Evolutionary conservation across 202 grass and related monocot genomes (phyloP).

Genomic region (Alloteropsis angusta): DNA sequence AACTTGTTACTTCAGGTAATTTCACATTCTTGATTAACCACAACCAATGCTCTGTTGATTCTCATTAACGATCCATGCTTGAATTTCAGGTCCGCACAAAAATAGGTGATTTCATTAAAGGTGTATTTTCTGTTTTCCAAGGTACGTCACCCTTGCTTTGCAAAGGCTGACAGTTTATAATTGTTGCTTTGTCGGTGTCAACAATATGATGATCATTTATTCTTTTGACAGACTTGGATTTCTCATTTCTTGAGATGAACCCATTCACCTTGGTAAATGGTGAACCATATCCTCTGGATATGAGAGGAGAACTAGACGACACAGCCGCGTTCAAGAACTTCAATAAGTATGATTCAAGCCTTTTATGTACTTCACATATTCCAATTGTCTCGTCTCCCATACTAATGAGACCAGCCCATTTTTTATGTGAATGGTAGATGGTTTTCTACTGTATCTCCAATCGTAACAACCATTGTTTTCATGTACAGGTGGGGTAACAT

Average conservation of each 20-base stretch:
- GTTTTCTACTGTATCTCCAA: not conserved
- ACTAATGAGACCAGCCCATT: not conserved
- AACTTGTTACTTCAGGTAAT: not conserved
- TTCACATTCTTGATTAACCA: slow-evolving; percentile 14
- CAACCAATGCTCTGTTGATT: not conserved
- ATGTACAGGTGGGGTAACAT: slow-evolving; percentile 70
- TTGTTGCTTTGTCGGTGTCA: not conserved
- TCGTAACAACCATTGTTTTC: not conserved
- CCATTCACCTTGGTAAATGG: slow-evolving; percentile 89
- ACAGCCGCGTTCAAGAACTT: slow-evolving; percentile 99
- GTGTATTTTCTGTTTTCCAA: slow-evolving; percentile 86
- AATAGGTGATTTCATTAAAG: slow-evolving; percentile 84
- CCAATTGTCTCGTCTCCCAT: not conserved
- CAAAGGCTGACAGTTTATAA: not conserved
- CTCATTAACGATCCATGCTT: not conserved
- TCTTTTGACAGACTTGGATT: slow-evolving; percentile 72
- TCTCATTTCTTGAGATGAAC: slow-evolving; percentile 95
- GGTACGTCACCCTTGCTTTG: slow-evolving; percentile 34
- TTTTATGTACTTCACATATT: slow-evolving; percentile 9
- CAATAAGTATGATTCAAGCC: slow-evolving; percentile 53
- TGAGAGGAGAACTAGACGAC: slow-evolving; percentile 97
- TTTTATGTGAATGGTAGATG: not conserved
- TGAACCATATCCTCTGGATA: slow-evolving; percentile 87
- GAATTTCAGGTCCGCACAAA: slow-evolving; percentile 68
- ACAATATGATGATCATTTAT: slow-evolving; percentile 5